A percentile compares a stretch with the other conserved stretches of the same genome.
Evolutionary conservation across 108 stramenopile genomes (phyloP).

Genomic region (Cyclotella distinguenda): DNA sequence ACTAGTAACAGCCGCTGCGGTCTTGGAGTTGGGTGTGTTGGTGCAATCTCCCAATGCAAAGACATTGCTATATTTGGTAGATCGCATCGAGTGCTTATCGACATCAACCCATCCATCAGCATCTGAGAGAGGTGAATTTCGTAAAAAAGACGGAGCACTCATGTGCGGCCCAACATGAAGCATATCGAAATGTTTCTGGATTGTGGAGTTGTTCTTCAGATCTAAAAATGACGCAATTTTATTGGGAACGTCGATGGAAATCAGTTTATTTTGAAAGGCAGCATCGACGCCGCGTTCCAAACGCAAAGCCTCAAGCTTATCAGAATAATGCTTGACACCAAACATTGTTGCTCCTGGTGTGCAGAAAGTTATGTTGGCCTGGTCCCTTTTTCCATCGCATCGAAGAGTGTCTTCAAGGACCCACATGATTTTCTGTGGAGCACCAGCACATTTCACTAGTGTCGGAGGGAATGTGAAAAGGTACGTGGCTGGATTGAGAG

Average conservation of each 20-base stretch:
- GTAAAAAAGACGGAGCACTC: conserved; percentile 25
- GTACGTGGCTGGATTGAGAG: conserved; percentile 12
- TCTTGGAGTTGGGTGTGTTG: conserved; percentile 47
- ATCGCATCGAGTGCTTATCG: conserved; percentile 39
- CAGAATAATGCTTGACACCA: conserved; percentile 39
- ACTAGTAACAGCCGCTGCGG: conserved; percentile 41
- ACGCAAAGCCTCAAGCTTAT: conserved; percentile 27
- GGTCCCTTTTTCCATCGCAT: conserved; percentile 17
- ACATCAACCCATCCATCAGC: conserved; percentile 43
- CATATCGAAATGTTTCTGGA: conserved; percentile 30
- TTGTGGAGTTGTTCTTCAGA: conserved; percentile 19
- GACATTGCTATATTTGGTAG: conserved; percentile 37
- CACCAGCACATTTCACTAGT: conserved; percentile 47
- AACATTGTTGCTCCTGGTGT: conserved; percentile 30
- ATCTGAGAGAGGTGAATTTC: conserved; percentile 26
- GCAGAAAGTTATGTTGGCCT: conserved; percentile 26
- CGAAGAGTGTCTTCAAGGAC: conserved; percentile 32
- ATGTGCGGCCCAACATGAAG: conserved; percentile 51
- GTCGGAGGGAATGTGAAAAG: conserved; percentile 44
- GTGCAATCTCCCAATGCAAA: conserved; percentile 50
- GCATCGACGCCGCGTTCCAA: conserved; percentile 26
- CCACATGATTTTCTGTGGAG: conserved; percentile 62
- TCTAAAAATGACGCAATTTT: conserved; percentile 41
- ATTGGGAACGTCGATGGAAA: conserved; percentile 26
- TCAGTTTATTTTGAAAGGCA: conserved; percentile 17